Evolutionary conservation across 139 green algal genomes (phyloP).

Genomic region (Chlorella vulgaris): DNA sequence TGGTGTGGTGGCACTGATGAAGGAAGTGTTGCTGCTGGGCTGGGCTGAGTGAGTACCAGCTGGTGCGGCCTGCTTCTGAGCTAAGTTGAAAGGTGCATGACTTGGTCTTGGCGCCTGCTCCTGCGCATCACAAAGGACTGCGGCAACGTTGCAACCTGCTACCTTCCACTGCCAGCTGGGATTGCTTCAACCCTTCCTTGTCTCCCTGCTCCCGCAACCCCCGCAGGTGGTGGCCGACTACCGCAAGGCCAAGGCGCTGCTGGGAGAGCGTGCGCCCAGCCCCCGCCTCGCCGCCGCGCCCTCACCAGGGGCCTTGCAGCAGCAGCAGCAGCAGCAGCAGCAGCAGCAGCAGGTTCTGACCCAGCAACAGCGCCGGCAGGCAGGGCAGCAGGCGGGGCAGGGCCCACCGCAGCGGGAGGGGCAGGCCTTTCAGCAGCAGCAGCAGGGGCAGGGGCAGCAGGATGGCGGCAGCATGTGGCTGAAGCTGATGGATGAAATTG

Average conservation of each 20-base stretch:
- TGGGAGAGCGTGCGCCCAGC: conserved; percentile 22
- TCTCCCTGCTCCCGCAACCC: neutral
- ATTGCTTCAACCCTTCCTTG: neutral
- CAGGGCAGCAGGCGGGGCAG: neutral
- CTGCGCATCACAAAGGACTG: no score
- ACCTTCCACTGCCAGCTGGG: neutral
- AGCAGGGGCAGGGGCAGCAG: neutral
- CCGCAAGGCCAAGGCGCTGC: conserved; percentile 41
- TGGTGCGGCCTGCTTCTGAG: neutral
- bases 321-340: neutral
- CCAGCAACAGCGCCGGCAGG: no score
- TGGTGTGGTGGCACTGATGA: no score
- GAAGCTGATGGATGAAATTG: conserved; percentile 48
- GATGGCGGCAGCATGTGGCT: conserved; percentile 41
- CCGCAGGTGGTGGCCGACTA: conserved; percentile 51
- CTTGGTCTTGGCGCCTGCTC: no score
- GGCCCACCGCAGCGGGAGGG: no score
- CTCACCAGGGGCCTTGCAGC: neutral
- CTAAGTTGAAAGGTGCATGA: neutral
- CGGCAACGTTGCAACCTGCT: no score
- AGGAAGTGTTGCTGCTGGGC: no score
- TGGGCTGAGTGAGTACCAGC: neutral
- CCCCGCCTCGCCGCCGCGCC: neutral
- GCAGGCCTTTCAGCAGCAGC: neutral
- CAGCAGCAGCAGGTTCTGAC: neutral